Conservation (phyloP, 192 early-diverging fungal genomes). For the Backusella macrospora region DNA sequence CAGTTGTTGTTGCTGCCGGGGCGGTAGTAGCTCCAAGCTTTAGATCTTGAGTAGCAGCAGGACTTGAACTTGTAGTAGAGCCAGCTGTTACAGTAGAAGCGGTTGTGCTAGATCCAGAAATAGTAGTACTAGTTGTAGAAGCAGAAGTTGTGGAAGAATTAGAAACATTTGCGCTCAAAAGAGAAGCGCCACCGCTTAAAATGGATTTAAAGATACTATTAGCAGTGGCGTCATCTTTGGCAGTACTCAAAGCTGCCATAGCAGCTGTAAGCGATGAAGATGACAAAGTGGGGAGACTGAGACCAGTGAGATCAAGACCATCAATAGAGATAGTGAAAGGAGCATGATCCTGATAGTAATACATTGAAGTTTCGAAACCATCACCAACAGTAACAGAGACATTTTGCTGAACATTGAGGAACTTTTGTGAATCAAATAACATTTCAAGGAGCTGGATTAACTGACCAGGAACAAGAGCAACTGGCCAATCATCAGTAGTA, state of each 20-base stretch:
- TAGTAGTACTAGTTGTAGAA: background rate
- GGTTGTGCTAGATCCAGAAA: too few relatives aligned
- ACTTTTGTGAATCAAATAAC: background rate
- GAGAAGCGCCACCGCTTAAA: too few relatives aligned
- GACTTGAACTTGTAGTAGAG: background rate
- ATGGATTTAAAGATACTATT: background rate
- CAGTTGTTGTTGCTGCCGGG: background rate
- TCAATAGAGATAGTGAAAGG: slow-evolving; percentile 17
- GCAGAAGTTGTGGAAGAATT: background rate
- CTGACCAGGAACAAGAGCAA: slow-evolving; percentile 14
- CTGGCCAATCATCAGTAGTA: slow-evolving; percentile 9
- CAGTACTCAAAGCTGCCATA: background rate
- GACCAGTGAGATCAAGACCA: slow-evolving; percentile 3
- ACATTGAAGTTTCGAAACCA: slow-evolving; percentile 4
- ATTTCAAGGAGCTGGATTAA: slow-evolving; percentile 5
- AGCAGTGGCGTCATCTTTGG: background rate
- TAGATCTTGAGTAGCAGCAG: background rate
- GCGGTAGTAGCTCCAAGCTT: background rate
- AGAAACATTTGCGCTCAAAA: background rate
- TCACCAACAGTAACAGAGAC: slow-evolving; percentile 1
- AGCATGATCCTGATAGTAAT: slow-evolving; percentile 8
- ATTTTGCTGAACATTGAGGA: slow-evolving; percentile 14
- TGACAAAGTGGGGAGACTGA: background rate
- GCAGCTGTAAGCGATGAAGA: background rate
- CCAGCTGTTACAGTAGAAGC: background rate